Evolutionary conservation across 768 basidiomycete genomes (phyloP).

Genomic region (Termitomyces titanicus): DNA sequence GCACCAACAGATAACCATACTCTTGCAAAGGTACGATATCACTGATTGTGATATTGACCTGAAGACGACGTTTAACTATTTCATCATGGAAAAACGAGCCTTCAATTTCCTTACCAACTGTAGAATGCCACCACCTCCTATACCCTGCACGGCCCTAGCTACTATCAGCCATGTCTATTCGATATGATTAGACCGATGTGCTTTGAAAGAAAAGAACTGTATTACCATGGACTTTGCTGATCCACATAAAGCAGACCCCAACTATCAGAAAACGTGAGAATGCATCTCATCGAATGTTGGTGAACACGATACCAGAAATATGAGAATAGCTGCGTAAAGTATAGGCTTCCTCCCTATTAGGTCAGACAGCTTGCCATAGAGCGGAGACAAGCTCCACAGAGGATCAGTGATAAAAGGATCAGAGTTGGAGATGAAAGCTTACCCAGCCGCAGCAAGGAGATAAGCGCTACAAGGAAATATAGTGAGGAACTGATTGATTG

Average conservation of each 20-base stretch:
- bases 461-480: conserved; percentile 51
- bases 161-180: conserved; percentile 65
- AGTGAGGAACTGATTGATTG: background rate
- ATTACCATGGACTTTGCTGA: conserved; percentile 69
- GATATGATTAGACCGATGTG: background rate
- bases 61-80: background rate
- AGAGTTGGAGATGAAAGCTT: background rate
- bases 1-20: conserved; percentile 38
- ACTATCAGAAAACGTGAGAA: conserved; percentile 28
- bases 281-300: background rate
- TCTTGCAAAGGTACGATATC: conserved; percentile 82
- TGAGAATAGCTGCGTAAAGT: conserved; percentile 57
- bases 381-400: conserved; percentile 47
- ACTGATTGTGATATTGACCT: conserved; percentile 71
- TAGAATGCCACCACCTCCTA: conserved; percentile 79
- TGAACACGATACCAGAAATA: conserved; percentile 56
- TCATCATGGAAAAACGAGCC: background rate
- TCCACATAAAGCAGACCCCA: conserved; percentile 80
- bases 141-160: conserved; percentile 75
- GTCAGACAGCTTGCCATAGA: conserved; percentile 80
- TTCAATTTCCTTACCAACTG: conserved; percentile 47
- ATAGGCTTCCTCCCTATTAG: conserved; percentile 59
- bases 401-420: background rate
- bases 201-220: background rate
- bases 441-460: conserved; percentile 60